Base-by-base conservation (phyloP, 768 basidiomycete genomes). In the Pisolithus microcarpus region DNA sequence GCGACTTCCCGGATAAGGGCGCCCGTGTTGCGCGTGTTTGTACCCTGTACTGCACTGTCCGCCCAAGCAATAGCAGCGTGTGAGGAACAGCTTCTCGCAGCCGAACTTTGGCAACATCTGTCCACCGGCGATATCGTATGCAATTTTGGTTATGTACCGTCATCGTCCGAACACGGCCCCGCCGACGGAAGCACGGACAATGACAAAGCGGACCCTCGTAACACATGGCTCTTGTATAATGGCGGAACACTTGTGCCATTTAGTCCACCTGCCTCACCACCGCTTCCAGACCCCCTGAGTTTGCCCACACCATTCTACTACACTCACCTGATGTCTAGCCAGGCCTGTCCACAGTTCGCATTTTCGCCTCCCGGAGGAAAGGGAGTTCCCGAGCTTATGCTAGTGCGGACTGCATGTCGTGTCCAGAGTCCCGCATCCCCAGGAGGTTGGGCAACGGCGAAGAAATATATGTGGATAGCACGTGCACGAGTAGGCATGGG, bases 251-350 rank as follows among this genome's bases (percentile, higher is more conserved):
- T 91, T 30, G 68, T 80, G 23, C 81, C 83, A 0, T 88, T 81
- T 65, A 70, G 65, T 30, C 82, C 82, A 1, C 79, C 82, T 3
- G 61, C 57, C 0, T 70, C 73, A 4, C 64, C 81, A 3, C 78
- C 81, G 2, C 61, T 87, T 18, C 61, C 69, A 13, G 76, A 81
- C 47, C 73, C 82, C 1, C 74, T 88, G 18, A 74, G 71, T 46
- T 74, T 91, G 8, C 86, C 86, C 0, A 82, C 87, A 0, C 88
- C 88, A 1, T 80, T 82, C 54, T 91, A 89, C 69, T 90, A 85
- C 64, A 65, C 75, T 15, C 87, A 90, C 59, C 78, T 90, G 62
- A 69, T 80, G 51, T 72, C 70, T 37, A 62, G 65, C 11, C 52
- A 60, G 18, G 38, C 24, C n/a, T 58, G 61, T 36, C 63, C 66